These are phyloP conservation scores for Gentiana dahurica DNA, from an alignment of 257 asterid genomes.

Conservation along the genomic window DNA sequence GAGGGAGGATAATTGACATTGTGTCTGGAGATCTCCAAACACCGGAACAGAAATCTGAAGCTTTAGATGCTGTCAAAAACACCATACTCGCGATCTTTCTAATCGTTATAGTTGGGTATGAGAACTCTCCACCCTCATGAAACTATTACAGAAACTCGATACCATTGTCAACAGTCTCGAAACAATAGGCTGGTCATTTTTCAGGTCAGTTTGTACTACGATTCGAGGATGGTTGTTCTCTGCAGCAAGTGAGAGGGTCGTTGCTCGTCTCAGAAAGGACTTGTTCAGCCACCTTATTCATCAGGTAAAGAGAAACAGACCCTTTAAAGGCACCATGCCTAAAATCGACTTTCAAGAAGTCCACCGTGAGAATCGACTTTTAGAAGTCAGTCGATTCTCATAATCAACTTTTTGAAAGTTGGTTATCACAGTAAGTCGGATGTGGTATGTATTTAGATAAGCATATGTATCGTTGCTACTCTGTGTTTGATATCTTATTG, in stretches of 20 bases:
- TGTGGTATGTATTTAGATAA: neutral
- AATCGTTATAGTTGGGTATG: conserved; percentile 62
- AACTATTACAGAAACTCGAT: neutral
- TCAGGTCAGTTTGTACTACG: conserved; percentile 62
- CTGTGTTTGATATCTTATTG: neutral
- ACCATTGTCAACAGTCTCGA: neutral
- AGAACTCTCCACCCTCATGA: neutral
- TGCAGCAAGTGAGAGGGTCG: conserved; percentile 77
- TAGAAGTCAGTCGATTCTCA: too few species aligned
- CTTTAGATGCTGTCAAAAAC: conserved; percentile 49
- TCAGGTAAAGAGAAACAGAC: conserved; percentile 38
- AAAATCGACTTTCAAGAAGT: too few species aligned
- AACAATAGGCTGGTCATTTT: conserved; percentile 19
- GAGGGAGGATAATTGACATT: conserved; percentile 67
- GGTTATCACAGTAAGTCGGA: neutral
- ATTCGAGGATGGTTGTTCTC: conserved; percentile 72
- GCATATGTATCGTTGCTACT: neutral
- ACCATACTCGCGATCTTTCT: conserved; percentile 48
- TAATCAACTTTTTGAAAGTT: neutral
- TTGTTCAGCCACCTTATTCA: conserved; percentile 58
- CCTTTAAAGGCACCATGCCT: too few species aligned
- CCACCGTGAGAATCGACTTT: too few species aligned
- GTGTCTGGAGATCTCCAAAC: conserved; percentile 58
- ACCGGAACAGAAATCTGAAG: conserved; percentile 52
- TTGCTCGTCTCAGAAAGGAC: conserved; percentile 50